Conservation (phyloP, 139 green algal genomes). For the Chlorella sp. region DNA sequence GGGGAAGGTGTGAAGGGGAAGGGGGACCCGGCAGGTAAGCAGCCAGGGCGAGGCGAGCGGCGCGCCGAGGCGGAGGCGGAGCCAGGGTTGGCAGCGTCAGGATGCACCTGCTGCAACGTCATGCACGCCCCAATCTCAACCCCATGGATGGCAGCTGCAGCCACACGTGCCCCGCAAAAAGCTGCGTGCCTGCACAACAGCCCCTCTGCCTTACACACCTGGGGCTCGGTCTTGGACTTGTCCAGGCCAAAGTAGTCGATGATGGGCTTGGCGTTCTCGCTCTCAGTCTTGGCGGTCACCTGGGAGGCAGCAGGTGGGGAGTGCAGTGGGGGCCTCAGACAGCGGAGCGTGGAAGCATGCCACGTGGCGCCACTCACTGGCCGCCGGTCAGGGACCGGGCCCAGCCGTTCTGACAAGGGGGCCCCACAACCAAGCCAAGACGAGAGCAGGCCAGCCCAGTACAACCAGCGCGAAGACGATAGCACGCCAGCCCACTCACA, state of each 20-base stretch:
- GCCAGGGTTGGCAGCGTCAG: neutral
- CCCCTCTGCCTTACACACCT: slow-evolving; percentile 20
- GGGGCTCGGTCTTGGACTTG: slow-evolving; percentile 37
- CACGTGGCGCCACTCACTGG: neutral
- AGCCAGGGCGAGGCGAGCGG: too few relatives aligned
- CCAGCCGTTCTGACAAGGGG: too few relatives aligned
- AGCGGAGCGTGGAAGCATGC: too few relatives aligned
- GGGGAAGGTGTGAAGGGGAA: neutral
- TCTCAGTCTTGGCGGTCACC: slow-evolving; percentile 41
- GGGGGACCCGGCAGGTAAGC: too few relatives aligned
- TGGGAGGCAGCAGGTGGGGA: neutral
- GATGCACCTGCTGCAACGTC: neutral
- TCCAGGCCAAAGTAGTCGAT: slow-evolving; percentile 86
- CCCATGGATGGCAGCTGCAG: too few relatives aligned
- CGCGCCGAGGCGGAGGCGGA: neutral
- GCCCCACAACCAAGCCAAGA: too few relatives aligned
- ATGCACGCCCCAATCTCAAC: too few relatives aligned
- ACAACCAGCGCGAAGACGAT: too few relatives aligned
- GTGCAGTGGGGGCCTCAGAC: neutral
- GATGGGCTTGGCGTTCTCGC: slow-evolving; percentile 57
- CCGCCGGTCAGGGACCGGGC: neutral
- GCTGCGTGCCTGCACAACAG: too few relatives aligned
- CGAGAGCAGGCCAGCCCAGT: too few relatives aligned
- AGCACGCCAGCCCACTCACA: too few relatives aligned
- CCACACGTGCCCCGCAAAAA: too few relatives aligned